Evolutionary conservation across 2,329 filamentous ascomycete genomes (phyloP).

Genomic region (Ophiocordyceps sinensis): DNA sequence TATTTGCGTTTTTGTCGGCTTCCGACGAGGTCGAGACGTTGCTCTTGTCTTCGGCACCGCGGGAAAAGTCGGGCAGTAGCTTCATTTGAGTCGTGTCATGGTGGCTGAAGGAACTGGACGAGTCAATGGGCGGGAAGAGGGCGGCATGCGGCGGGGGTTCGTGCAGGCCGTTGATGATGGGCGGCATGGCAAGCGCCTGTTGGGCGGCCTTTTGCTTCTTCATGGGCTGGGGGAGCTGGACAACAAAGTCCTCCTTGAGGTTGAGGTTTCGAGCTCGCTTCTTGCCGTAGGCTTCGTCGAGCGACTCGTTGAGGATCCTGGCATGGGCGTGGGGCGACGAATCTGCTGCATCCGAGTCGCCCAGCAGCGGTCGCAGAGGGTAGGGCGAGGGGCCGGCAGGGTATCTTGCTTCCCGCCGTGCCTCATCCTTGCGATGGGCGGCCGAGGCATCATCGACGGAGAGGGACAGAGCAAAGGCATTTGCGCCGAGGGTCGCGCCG

Average conservation of each 20-base stretch:
- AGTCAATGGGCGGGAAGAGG: constrained; percentile 49
- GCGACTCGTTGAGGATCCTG: constrained; percentile 30
- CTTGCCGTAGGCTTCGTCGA: constrained; percentile 34
- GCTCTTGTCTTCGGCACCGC: constrained; percentile 14
- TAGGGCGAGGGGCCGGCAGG: constrained; percentile 13
- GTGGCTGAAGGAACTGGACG: constrained; percentile 34
- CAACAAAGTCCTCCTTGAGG: constrained; percentile 45
- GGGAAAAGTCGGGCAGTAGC: constrained; percentile 26
- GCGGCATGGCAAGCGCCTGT: constrained; percentile 40
- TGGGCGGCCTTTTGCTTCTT: constrained; percentile 49
- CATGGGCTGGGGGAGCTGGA: constrained; percentile 48
- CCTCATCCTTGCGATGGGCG: constrained; percentile 9
- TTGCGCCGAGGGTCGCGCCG: constrained; percentile 1
- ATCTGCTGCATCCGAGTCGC: constrained; percentile 22
- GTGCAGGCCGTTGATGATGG: constrained; percentile 50
- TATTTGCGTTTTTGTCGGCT: constrained; percentile 17
- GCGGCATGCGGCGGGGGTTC: constrained; percentile 46
- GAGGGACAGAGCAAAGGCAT: constrained; percentile 6
- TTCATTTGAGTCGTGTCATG: constrained; percentile 27
- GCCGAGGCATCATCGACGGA: constrained; percentile 7
- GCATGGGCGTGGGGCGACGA: constrained; percentile 26
- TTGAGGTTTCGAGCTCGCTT: constrained; percentile 35
- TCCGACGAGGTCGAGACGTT: constrained; percentile 12
- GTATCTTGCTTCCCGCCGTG: constrained; percentile 10
- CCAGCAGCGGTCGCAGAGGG: constrained; percentile 26